Conservation (phyloP, 805 yeast species). For the Lipomyces oligophaga region DNA sequence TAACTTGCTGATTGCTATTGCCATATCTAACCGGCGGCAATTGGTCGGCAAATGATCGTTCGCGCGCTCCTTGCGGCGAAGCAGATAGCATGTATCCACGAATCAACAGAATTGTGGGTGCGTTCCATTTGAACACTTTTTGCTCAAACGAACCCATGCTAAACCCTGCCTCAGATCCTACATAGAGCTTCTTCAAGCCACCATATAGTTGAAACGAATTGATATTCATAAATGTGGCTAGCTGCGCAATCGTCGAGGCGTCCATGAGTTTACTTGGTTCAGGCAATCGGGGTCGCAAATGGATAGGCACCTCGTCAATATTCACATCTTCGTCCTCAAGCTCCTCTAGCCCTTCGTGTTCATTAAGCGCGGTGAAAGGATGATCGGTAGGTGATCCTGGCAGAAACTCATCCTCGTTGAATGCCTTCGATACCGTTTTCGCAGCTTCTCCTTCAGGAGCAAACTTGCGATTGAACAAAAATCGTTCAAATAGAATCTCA, state of each 20-base stretch:
- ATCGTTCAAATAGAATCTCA: slow-evolving; percentile 44
- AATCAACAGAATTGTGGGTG: slow-evolving; percentile 71
- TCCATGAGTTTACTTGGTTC: slow-evolving; percentile 43
- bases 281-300: slow-evolving; percentile 20
- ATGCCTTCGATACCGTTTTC: too few relatives aligned
- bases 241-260: slow-evolving; percentile 43
- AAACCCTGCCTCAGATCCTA: slow-evolving; percentile 76
- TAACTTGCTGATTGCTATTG: slow-evolving; percentile 25
- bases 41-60: slow-evolving; percentile 30
- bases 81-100: slow-evolving; percentile 49
- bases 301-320: slow-evolving; percentile 2
- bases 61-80: slow-evolving; percentile 29
- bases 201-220: slow-evolving; percentile 26
- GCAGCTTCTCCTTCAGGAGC: too few relatives aligned
- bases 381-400: slow-evolving; percentile 13
- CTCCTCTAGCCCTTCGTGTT: slow-evolving; percentile 25
- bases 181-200: slow-evolving; percentile 55
- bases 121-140: slow-evolving; percentile 83
- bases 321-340: background rate
- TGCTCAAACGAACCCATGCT: slow-evolving; percentile 83
- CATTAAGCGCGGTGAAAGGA: slow-evolving; percentile 16
- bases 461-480: slow-evolving; percentile 39
- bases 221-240: slow-evolving; percentile 41
- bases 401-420: background rate
- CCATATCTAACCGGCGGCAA: slow-evolving; percentile 30